Base-by-base conservation (phyloP, 2,329 filamentous ascomycete genomes). In the Mollisiaceae sp. region DNA sequence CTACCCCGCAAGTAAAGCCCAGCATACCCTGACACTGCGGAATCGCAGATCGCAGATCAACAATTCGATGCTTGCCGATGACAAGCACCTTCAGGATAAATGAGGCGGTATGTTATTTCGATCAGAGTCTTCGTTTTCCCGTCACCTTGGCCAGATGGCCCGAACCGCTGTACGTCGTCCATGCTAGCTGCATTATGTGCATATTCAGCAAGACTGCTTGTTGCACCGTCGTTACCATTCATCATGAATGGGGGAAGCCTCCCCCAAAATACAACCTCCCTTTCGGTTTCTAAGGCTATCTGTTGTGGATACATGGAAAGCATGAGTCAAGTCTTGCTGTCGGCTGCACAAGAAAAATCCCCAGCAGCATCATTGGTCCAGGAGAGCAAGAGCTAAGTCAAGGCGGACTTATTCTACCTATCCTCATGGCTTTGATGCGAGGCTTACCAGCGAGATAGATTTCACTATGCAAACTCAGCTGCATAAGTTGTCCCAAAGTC, bases 261-360 rank as follows among this genome's bases (percentile, higher is more conserved):
- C 18, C 3, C 2, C 22, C 8, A 18, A 1, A 18, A 27, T 54
- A 24, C 50, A 54, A n/a, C 27, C 11, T 54, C 24, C 14, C 32
- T 18, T 54, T 18, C 9, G 18, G 24, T 24, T n/a, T 18, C 50
- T 54, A 2, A 15, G 4, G 15, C 22, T 3, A 27, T 35, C 14
- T 6, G 24, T 35, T 35, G 22, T 54, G 45, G 4, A 32, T 24
- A 15, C 1, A 27, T 54, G 50, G 24, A 32, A 32, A 14, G 50
- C 50, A 35, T 54, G 50, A 54, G 50, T 54, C 50, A 54, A 54
- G 27, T 35, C 50, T 54, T 54, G 50, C 22, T 54, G 50, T 27
- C 50, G 24, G 15, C 50, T 50, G 27, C 27, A 32, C 38, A 41
- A 14, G 14, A 39, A 8, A 39, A 14, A 41, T 9, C 15, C 12